Conservation (phyloP, 768 basidiomycete species). For the Phanerodontia chrysosporium region DNA sequence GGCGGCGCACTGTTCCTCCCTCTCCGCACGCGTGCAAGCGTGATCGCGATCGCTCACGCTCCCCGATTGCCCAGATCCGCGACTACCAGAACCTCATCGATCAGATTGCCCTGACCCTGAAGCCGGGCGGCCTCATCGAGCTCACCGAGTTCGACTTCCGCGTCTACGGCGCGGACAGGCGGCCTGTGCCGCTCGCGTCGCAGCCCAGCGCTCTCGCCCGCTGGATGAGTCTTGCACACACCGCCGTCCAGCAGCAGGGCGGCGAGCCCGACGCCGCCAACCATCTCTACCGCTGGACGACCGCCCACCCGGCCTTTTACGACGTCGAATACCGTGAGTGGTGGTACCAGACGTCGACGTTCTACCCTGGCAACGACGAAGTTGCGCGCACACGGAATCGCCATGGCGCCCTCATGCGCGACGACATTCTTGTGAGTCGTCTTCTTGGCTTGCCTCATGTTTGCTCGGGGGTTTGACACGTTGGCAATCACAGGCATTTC, state of each 20-base stretch:
- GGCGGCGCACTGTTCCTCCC: no score
- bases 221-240: conserved; percentile 52
- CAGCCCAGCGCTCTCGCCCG: conserved; percentile 34
- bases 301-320: conserved; percentile 53
- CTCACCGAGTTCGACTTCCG: conserved; percentile 67
- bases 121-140: conserved; percentile 66
- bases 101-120: conserved; percentile 61
- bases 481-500: conserved; percentile 49
- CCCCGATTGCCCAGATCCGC: conserved; percentile 45
- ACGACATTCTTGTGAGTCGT: conserved; percentile 51
- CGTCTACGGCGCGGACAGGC: conserved; percentile 50
- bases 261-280: conserved; percentile 61
- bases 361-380: conserved; percentile 28
- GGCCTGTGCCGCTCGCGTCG: conserved; percentile 37
- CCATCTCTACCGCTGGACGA: conserved; percentile 52
- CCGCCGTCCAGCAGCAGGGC: conserved; percentile 52
- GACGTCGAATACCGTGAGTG: conserved; percentile 52
- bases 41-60: conserved; percentile 13
- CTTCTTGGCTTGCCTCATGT: neutral
- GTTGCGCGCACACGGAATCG: conserved; percentile 34
- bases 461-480: neutral
- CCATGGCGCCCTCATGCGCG: conserved; percentile 44
- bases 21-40: no score
- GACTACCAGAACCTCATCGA: conserved; percentile 62
- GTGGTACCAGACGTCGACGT: conserved; percentile 62